Percentiles rank a stretch among this genome's conserved stretches.
These are phyloP conservation scores for Neonectria sp. DNA, from an alignment of 2,329 filamentous ascomycete genomes.

Conservation along the genomic window DNA sequence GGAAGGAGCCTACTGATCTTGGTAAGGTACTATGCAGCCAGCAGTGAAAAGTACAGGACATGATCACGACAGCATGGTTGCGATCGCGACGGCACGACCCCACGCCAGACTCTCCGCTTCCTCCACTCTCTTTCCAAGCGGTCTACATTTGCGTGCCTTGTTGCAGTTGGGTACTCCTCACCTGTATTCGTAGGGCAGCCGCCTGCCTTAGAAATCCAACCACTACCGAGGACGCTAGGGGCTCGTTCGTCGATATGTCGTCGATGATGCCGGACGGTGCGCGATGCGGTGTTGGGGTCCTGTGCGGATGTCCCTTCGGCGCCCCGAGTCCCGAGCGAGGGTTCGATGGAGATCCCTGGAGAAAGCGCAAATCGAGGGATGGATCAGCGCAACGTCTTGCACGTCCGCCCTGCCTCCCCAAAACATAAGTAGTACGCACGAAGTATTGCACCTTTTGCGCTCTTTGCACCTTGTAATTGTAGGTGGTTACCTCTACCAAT, in stretches of 20 bases:
- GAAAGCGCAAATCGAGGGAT: conserved; percentile 15
- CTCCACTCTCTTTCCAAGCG: conserved; percentile 7
- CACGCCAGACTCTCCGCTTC: conserved; percentile 15
- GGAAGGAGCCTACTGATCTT: background rate
- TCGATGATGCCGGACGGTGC: conserved; percentile 18
- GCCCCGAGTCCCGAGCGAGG: conserved; percentile 12
- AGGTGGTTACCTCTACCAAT: background rate
- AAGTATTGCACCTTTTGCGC: background rate
- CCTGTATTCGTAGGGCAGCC: background rate
- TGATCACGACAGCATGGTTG: background rate
- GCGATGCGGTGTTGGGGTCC: conserved; percentile 16
- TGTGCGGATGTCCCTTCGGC: conserved; percentile 18
- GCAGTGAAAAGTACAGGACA: background rate
- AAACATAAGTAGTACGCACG: background rate
- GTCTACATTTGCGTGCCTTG: conserved; percentile 4
- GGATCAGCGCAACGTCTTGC: conserved; percentile 26
- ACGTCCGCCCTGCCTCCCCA: conserved; percentile 15
- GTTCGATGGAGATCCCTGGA: conserved; percentile 22
- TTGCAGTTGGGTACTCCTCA: background rate
- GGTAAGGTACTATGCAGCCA: background rate
- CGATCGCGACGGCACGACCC: background rate
- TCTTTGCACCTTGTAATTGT: background rate
- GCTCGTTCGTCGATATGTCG: conserved; percentile 12
- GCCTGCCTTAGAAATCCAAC: background rate
- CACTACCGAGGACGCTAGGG: background rate